Base-by-base conservation (phyloP, 2,329 filamentous ascomycete species). In the Hirsutella minnesotensis region DNA sequence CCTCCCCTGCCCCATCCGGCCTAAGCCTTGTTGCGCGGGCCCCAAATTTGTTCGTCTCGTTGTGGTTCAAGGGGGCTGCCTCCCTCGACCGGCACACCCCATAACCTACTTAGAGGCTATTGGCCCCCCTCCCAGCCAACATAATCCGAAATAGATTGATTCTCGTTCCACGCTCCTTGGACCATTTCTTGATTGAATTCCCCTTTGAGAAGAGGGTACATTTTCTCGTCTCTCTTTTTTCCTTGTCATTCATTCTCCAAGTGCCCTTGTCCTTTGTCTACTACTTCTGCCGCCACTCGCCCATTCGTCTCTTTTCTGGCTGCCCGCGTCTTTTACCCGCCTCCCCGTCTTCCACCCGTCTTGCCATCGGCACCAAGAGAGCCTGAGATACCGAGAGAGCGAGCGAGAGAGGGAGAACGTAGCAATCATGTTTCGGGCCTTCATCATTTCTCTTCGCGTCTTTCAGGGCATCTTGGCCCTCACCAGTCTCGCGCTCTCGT, bases 401-500 rank as follows among this genome's bases (percentile, higher is more conserved):
- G 24, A 7, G 24, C 7, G 24, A 27, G 24, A 27, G 7, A 27
- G 24, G 12, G 24, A 27, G 24, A 27, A 27, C 24, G 21, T 13
- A 15, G n/a, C 40, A 20, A 39, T 19, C 41, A 53, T 54, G 52
- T 44, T 45, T 38, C 47, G 41, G 42, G 21, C 35, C 4, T 46
- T 40, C 20, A 45, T 40, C 13, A 31, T 44, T 16, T 43, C 39
- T 30, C 47, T 54, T 15, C 48, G 52, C 20, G 42, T 46, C 29
- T 39, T 50, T 13, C 48, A 53, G 27, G 46, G 37, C 44, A n/a
- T 52, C 20, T 18, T 50, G 43, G 51, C 47, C 16, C 41, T 38
- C 22, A 46, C 44, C 19, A 47, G 42, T 27, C 46, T 53, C 19
- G 44, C 36, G 21, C 41, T 54, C 5, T 48, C 51, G 41, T 47